Evolutionary conservation across 805 yeast genomes (phyloP).

Genomic region (Starmerella apis): DNA sequence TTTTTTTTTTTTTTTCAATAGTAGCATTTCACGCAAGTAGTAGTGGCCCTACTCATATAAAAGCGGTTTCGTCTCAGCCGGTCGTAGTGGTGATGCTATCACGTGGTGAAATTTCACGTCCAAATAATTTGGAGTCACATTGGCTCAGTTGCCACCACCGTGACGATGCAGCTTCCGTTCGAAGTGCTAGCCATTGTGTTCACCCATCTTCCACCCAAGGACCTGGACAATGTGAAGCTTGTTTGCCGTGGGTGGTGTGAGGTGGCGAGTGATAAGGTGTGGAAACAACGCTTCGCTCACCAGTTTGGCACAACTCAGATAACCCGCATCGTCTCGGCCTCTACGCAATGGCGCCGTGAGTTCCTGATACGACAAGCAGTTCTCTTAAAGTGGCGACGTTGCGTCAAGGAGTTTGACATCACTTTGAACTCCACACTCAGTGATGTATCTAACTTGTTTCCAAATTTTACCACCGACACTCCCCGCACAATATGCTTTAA

Average conservation of each 20-base stretch:
- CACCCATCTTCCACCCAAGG: conserved; percentile 14
- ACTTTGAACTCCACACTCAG: conserved; percentile 24
- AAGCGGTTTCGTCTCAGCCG: no score
- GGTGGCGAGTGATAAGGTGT: conserved; percentile 28
- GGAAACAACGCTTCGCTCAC: conserved; percentile 27
- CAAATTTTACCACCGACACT: conserved; percentile 23
- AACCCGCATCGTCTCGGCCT: conserved; percentile 23
- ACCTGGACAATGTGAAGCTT: conserved; percentile 25
- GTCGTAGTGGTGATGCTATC: no score
- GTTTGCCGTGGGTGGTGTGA: conserved; percentile 29
- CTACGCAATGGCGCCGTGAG: conserved; percentile 29
- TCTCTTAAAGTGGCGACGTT: conserved; percentile 27
- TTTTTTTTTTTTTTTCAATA: no score
- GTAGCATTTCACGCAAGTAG: no score
- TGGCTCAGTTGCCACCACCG: neutral
- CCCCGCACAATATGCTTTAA: conserved; percentile 25
- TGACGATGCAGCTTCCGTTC: conserved; percentile 15
- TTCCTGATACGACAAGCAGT: conserved; percentile 24
- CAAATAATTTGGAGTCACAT: neutral
- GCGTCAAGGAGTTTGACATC: conserved; percentile 24
- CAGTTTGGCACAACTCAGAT: conserved; percentile 24
- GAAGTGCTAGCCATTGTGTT: conserved; percentile 18
- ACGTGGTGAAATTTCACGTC: conserved; percentile 5
- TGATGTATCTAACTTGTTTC: conserved; percentile 22
- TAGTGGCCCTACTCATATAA: no score